Evolutionary conservation across 139 green algal species (phyloP).

Genomic region (Ulvella scutata): DNA sequence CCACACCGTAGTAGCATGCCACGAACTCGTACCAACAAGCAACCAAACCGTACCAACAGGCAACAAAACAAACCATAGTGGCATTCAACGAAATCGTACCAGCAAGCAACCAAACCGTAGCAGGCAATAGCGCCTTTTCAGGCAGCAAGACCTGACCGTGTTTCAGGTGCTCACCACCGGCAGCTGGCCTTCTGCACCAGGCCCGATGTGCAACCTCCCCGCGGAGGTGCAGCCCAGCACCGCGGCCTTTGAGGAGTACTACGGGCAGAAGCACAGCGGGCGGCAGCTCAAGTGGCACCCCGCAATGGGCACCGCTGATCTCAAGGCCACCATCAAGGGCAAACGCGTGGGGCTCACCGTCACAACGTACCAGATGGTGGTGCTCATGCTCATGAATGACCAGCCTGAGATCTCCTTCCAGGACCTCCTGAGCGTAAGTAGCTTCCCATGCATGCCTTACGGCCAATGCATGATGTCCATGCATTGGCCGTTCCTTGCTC

Average conservation of each 20-base stretch:
- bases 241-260: constrained; percentile 70
- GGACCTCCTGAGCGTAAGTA: not conserved
- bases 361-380: constrained; percentile 78
- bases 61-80: too few relatives aligned
- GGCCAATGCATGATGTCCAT: not conserved
- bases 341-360: constrained; percentile 79
- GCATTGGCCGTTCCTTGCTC: too few relatives aligned
- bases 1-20: too few relatives aligned
- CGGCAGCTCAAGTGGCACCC: constrained; percentile 91
- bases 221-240: constrained; percentile 55
- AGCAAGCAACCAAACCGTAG: too few relatives aligned
- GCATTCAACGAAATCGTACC: too few relatives aligned
- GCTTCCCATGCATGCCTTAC: not conserved
- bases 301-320: constrained; percentile 86
- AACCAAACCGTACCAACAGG: too few relatives aligned
- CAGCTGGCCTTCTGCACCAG: constrained; percentile 69
- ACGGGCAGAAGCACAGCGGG: constrained; percentile 54
- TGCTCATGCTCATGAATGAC: constrained; percentile 94
- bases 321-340: constrained; percentile 35
- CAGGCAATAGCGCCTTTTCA: too few relatives aligned
- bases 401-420: not conserved
- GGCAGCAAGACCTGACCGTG: not conserved
- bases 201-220: constrained; percentile 64
- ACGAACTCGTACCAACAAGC: too few relatives aligned
- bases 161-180: constrained; percentile 86